These are phyloP conservation scores for Pelargonium cotyledonis DNA, from an alignment of 441 rosid species.

Conservation along the genomic window DNA sequence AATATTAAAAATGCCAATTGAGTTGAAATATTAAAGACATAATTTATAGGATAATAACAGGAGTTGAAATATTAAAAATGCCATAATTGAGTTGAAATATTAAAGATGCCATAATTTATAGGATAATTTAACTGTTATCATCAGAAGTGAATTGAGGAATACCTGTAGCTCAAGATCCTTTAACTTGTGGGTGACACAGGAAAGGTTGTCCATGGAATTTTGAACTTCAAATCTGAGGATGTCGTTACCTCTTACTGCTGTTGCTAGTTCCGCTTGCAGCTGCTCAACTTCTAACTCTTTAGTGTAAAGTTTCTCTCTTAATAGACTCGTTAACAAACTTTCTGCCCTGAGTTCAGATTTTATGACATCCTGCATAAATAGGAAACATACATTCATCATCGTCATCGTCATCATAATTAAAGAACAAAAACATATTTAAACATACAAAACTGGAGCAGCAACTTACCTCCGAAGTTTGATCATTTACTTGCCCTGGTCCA, in stretches of 20 bases:
- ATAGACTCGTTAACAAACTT: slow-evolving; percentile 53
- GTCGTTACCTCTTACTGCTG: slow-evolving; percentile 77
- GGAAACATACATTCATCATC: slow-evolving; percentile 13
- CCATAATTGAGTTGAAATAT: no score
- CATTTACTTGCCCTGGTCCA: slow-evolving; percentile 30
- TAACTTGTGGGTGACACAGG: slow-evolving; percentile 56
- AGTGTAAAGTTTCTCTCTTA: slow-evolving; percentile 74
- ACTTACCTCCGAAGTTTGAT: slow-evolving; percentile 55
- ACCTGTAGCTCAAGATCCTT: slow-evolving; percentile 89
- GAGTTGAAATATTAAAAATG: no score
- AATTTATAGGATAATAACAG: no score
- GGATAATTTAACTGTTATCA: not conserved
- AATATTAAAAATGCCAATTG: no score
- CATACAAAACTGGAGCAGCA: slow-evolving; percentile 9
- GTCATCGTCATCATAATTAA: no score
- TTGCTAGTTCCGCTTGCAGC: slow-evolving; percentile 80
- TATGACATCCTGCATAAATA: slow-evolving; percentile 42
- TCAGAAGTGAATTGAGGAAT: slow-evolving; percentile 10
- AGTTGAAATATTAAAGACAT: no score
- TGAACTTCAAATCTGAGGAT: slow-evolving; percentile 66
- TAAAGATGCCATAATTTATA: no score
- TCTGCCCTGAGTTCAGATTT: slow-evolving; percentile 66
- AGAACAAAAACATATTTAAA: no score
- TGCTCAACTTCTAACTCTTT: slow-evolving; percentile 81
- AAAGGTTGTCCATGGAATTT: slow-evolving; percentile 60